Percentiles rank a stretch among this genome's conserved stretches.
Evolutionary conservation across 2,329 filamentous ascomycete genomes (phyloP).

Genomic region (Fusarium graminum): DNA sequence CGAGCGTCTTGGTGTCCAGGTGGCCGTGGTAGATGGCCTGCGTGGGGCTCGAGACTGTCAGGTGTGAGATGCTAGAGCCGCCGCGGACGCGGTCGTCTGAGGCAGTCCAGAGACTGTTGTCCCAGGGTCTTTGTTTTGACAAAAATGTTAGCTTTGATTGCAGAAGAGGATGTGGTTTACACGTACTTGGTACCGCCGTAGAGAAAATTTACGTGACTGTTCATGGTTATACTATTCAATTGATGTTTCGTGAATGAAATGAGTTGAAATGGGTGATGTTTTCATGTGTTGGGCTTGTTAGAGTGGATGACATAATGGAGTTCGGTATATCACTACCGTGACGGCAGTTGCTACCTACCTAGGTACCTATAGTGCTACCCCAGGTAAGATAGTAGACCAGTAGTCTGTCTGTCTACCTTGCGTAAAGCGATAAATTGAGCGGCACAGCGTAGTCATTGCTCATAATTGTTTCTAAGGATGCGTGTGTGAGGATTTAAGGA

Average conservation of each 20-base stretch:
- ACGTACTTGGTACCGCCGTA: conserved; percentile 58
- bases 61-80: conserved; percentile 71
- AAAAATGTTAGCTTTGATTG: conserved; percentile 15
- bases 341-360: too few relatives aligned
- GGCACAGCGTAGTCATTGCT: background rate
- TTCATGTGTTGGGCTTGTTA: background rate
- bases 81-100: conserved; percentile 84
- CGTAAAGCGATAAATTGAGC: conserved; percentile 20
- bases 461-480: background rate
- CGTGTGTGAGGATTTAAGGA: background rate
- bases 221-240: conserved; percentile 24
- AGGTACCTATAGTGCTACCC: too few relatives aligned
- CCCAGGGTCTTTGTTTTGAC: conserved; percentile 69
- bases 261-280: conserved; percentile 5
- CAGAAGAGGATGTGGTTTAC: background rate
- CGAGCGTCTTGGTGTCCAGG: conserved; percentile 80
- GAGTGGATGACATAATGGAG: conserved; percentile 34
- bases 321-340: conserved; percentile 11
- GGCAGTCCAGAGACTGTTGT: conserved; percentile 71
- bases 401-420: too few relatives aligned
- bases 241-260: background rate
- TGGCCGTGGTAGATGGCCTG: conserved; percentile 74
- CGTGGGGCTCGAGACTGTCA: conserved; percentile 53
- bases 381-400: too few relatives aligned
- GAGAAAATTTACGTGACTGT: conserved; percentile 51